phyloP scores from a whole-genome alignment of 257 asterid genomes.

The Plectranthus barbatus region DNA sequence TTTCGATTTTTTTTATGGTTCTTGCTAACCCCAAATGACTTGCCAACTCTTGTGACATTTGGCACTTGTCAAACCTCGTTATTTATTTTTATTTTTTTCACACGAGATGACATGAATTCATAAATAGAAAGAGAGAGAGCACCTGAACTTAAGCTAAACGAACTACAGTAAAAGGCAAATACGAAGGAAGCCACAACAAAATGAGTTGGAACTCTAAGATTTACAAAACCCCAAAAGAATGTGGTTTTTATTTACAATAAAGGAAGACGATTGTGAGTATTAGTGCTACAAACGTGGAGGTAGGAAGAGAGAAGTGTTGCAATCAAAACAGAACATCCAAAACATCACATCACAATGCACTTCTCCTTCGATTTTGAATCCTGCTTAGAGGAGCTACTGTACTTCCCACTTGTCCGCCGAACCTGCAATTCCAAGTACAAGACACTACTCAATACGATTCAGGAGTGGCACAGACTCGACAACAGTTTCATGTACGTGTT shows the following conservation, averaged over 20 bases:
- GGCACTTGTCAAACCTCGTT: background rate
- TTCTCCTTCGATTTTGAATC: slow-evolving; percentile 68
- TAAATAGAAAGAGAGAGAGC: too few species aligned
- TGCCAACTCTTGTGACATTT: too few species aligned
- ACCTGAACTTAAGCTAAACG: background rate
- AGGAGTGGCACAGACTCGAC: too few species aligned
- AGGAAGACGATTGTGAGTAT: background rate
- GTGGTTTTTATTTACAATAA: slow-evolving; percentile 17
- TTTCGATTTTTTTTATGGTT: too few species aligned
- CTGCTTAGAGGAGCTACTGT: slow-evolving; percentile 40
- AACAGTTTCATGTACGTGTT: background rate
- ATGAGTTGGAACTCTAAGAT: background rate
- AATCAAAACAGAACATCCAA: background rate
- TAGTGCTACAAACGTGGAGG: background rate
- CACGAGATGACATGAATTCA: background rate
- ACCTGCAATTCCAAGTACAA: slow-evolving; percentile 34
- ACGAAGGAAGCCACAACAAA: background rate
- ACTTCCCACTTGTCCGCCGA: slow-evolving; percentile 38
- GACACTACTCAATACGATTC: background rate
- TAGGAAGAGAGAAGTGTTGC: background rate
- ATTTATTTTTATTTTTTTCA: background rate
- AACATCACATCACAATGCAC: slow-evolving; percentile 57
- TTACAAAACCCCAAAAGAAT: background rate
- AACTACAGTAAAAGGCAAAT: background rate
- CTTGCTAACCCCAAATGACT: too few species aligned